A percentile compares a stretch with the other conserved stretches of the same genome.
phyloP scores from a whole-genome alignment of 2,329 filamentous ascomycete genomes.

The Scytalidium lignicola region DNA sequence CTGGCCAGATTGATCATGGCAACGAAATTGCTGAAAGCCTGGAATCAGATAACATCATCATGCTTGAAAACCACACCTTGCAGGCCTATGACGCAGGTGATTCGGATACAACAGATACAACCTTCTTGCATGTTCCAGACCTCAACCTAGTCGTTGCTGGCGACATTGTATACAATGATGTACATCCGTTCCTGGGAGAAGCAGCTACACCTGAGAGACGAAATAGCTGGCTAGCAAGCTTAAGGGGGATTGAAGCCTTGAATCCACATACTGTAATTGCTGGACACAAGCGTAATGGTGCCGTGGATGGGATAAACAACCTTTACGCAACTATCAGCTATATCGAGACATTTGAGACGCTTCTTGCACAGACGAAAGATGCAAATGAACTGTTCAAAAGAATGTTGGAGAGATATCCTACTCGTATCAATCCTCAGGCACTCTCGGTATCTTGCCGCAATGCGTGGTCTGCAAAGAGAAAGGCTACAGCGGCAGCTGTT shows the following conservation, averaged over 20 bases:
- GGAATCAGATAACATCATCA: conserved; percentile 10
- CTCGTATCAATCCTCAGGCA: conserved; percentile 10
- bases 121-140: conserved; percentile 30
- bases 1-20: conserved; percentile 16
- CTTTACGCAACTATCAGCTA: conserved; percentile 24
- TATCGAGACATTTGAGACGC: conserved; percentile 14
- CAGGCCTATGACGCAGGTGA: conserved; percentile 21
- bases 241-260: conserved; percentile 28
- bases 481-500: too few relatives aligned
- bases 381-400: conserved; percentile 5
- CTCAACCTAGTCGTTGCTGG: conserved; percentile 32
- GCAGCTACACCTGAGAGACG: conserved; percentile 27
- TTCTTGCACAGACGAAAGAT: conserved; percentile 4
- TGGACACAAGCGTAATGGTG: conserved; percentile 24
- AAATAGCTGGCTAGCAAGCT: conserved; percentile 27
- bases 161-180: conserved; percentile 34
- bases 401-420: conserved; percentile 13
- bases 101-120: conserved; percentile 23
- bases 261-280: conserved; percentile 28
- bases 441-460: too few relatives aligned
- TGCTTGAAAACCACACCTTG: conserved; percentile 14
- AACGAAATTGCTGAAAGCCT: conserved; percentile 14
- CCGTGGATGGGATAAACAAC: conserved; percentile 25
- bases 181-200: conserved; percentile 31
- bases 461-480: too few relatives aligned